Evolutionary conservation across 257 asterid species (phyloP).

Genomic region (Solanum appendiculatum): DNA sequence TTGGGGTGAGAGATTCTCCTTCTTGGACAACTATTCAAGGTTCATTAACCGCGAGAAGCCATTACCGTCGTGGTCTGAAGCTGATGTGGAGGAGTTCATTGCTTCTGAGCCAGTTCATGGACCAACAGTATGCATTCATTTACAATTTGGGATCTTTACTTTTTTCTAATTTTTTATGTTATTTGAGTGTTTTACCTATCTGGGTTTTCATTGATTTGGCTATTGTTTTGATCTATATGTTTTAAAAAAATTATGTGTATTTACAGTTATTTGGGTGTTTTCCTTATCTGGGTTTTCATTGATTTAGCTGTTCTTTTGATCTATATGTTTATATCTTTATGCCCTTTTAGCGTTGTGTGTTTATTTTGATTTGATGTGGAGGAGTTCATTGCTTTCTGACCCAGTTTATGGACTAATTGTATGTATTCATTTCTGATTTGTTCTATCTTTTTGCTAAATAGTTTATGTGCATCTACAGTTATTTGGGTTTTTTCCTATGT

Average conservation of each 20-base stretch:
- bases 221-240: background rate
- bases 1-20: constrained; percentile 64
- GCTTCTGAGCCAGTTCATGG: constrained; percentile 70
- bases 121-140: constrained; percentile 41
- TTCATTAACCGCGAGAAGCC: constrained; percentile 58
- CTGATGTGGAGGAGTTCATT: constrained; percentile 70
- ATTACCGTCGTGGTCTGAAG: constrained; percentile 62
- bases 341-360: background rate
- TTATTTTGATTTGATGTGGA: background rate
- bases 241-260: background rate
- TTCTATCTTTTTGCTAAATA: background rate
- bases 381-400: background rate
- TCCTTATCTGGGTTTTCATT: background rate
- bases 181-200: background rate
- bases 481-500: background rate
- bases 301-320: background rate
- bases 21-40: constrained; percentile 51
- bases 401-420: background rate
- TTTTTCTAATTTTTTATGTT: background rate
- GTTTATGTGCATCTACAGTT: background rate
- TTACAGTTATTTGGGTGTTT: background rate
- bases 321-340: background rate
- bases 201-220: background rate
- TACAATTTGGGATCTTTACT: background rate
- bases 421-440: background rate